These are phyloP conservation scores for Myxozyma neotropica DNA, from an alignment of 805 yeast species.

Conservation along the genomic window DNA sequence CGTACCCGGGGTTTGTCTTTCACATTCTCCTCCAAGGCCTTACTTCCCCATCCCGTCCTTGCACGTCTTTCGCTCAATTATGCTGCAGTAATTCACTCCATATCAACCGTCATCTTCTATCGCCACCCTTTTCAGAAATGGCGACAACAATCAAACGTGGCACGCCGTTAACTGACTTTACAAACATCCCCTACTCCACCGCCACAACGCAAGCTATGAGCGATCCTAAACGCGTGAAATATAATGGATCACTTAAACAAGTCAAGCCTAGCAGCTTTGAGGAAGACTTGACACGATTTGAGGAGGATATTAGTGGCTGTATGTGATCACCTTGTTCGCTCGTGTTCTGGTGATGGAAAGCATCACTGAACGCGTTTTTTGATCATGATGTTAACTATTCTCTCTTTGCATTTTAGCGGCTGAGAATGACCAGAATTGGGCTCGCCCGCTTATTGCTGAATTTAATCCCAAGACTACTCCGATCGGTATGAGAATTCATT, in stretches of 20 bases:
- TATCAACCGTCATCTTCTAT: no score
- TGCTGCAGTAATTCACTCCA: not conserved
- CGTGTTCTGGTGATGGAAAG: no score
- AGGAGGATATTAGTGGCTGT: slow-evolving; percentile 42
- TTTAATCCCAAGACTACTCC: slow-evolving; percentile 56
- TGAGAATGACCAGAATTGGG: slow-evolving; percentile 47
- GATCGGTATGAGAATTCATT: slow-evolving; percentile 41
- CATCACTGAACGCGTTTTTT: no score
- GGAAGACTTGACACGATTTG: slow-evolving; percentile 53
- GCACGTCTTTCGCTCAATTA: not conserved
- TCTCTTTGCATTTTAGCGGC: slow-evolving; percentile 2
- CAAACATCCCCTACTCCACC: slow-evolving; percentile 19
- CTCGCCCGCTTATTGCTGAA: slow-evolving; percentile 58
- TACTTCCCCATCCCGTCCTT: no score
- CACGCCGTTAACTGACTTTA: slow-evolving; percentile 27
- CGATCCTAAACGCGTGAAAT: slow-evolving; percentile 20
- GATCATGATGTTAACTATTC: not conserved
- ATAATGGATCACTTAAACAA: not conserved
- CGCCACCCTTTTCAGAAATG: not conserved
- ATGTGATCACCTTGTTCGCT: not conserved
- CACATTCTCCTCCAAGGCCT: no score
- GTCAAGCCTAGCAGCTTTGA: slow-evolving; percentile 53
- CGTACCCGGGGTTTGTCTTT: not conserved
- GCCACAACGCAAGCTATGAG: not conserved
- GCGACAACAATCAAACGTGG: slow-evolving; percentile 22